These are phyloP conservation scores for Tirmania nivea DNA, from an alignment of 495 filamentous ascomycete genomes.

Conservation along the genomic window DNA sequence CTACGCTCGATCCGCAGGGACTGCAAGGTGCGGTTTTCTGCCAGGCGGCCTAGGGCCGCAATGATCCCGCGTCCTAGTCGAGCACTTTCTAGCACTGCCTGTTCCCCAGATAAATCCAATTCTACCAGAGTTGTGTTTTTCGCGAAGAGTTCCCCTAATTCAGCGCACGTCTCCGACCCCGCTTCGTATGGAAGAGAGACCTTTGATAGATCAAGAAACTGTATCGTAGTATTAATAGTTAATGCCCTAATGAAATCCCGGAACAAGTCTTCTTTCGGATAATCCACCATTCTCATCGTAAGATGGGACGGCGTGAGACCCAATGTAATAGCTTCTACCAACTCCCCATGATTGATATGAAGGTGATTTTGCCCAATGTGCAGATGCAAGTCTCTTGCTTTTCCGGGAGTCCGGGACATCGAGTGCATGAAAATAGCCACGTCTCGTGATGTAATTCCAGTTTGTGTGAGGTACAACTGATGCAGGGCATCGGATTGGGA, in stretches of 20 bases:
- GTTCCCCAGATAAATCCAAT: slow-evolving; percentile 75
- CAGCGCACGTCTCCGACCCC: slow-evolving; percentile 46
- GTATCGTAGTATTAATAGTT: slow-evolving; percentile 47
- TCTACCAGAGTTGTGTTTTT: slow-evolving; percentile 54
- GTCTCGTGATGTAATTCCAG: slow-evolving; percentile 53
- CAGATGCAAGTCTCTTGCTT: slow-evolving; percentile 4
- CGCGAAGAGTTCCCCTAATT: slow-evolving; percentile 54
- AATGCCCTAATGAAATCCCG: slow-evolving; percentile 50
- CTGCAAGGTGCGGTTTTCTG: slow-evolving; percentile 49
- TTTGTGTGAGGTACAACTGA: slow-evolving; percentile 53
- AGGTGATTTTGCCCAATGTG: slow-evolving; percentile 58
- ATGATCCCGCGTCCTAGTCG: slow-evolving; percentile 67
- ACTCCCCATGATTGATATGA: slow-evolving; percentile 42
- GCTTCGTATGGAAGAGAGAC: slow-evolving; percentile 65
- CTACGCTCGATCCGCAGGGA: slow-evolving; percentile 55
- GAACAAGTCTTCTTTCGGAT: slow-evolving; percentile 31
- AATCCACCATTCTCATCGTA: slow-evolving; percentile 71
- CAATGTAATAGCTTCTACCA: slow-evolving; percentile 45
- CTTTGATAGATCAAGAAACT: slow-evolving; percentile 68
- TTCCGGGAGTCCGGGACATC: slow-evolving; percentile 32
- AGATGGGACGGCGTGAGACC: slow-evolving; percentile 47
- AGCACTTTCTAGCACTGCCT: slow-evolving; percentile 66
- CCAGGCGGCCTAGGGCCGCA: slow-evolving; percentile 52
- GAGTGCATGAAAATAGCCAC: slow-evolving; percentile 59
- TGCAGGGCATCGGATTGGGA: slow-evolving; percentile 42